Conservation (phyloP, 768 basidiomycete species). For the Fistulinella prunicolor region DNA sequence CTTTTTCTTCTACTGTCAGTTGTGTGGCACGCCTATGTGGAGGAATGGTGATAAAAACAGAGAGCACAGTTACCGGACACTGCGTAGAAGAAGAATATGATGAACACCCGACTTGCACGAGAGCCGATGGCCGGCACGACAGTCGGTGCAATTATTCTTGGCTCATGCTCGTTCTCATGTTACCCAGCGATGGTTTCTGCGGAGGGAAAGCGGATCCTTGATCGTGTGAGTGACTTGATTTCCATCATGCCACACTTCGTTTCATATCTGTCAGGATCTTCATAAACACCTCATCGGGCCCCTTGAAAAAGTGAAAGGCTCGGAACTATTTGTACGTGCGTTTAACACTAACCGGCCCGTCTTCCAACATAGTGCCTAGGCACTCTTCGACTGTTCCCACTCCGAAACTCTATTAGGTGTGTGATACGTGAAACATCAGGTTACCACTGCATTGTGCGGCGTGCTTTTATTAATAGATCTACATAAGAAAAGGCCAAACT, state of each 20-base stretch:
- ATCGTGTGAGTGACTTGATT: slow-evolving; percentile 17
- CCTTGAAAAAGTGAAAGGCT: slow-evolving; percentile 15
- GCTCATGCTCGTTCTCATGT: neutral
- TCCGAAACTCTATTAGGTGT: slow-evolving; percentile 27
- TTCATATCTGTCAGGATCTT: slow-evolving; percentile 14
- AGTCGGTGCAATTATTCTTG: slow-evolving; percentile 29
- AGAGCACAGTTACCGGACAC: slow-evolving; percentile 21
- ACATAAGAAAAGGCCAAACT: slow-evolving; percentile 12
- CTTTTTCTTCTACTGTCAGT: slow-evolving; percentile 56
- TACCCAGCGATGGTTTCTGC: slow-evolving; percentile 20
- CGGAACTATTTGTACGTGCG: slow-evolving; percentile 18
- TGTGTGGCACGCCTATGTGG: too few species aligned
- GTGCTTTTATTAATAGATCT: slow-evolving; percentile 14
- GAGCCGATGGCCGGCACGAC: slow-evolving; percentile 49
- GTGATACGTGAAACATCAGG: neutral
- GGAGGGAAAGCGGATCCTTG: slow-evolving; percentile 19
- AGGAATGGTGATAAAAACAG: neutral
- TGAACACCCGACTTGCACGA: slow-evolving; percentile 30
- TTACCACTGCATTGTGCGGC: neutral
- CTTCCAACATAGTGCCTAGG: slow-evolving; percentile 9
- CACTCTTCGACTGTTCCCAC: slow-evolving; percentile 31
- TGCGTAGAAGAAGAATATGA: slow-evolving; percentile 15
- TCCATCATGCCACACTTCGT: neutral
- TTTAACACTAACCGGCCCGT: neutral
- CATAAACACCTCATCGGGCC: slow-evolving; percentile 20